Evolutionary conservation across 495 filamentous ascomycete species (phyloP), one percentile per base, ranked within the genome.

Genomic region (Polyplosphaeria fusca): DNA sequence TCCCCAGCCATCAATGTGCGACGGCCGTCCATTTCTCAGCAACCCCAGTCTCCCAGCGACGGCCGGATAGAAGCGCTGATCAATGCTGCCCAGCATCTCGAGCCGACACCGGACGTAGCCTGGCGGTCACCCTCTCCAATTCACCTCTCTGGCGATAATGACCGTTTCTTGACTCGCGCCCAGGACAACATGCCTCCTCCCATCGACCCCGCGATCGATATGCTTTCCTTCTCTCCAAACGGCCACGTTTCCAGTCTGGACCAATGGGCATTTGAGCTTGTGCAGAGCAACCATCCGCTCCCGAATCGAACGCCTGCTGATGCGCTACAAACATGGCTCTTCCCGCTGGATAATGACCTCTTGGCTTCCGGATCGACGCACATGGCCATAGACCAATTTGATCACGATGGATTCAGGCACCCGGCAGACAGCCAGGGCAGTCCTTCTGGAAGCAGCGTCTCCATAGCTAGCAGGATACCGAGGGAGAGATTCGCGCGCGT

Each of bases 401-500:
- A 62, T 16, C 38, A 51, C 46, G 45, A 65, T 57, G 52, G 58
- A 47, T 63, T 66, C 52, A 64, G 66, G 24, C 61, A 68, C 30
- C 66, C 64, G 3, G 40, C 57, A 3, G 71, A 73, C 16, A 71
- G 47, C 22, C 52, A 56, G 12, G 52, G 52, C 26, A 62, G 59
- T 45, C 59, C 59, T 25, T 62, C 59, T 7, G 59, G 52, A 7
- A 62, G 59, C 52, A 62, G 59, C 25, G 66, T 23, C 50, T 69
- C 45, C 70, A 73, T 57, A 65, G 70, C 5, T 58, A 67, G n/a
- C 61, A 64, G 40, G 55, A 71, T 52, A 78, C 78, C 39, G 70
- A 74, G 67, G 53, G 77, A 80, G 56, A 65, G 77, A 1, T 80
- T 80, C 45, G 61, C 69, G 19, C 72, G 70, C 52, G 76, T 80